Conservation (phyloP, 2,329 filamentous ascomycete species). For the Fusarium sp. region DNA sequence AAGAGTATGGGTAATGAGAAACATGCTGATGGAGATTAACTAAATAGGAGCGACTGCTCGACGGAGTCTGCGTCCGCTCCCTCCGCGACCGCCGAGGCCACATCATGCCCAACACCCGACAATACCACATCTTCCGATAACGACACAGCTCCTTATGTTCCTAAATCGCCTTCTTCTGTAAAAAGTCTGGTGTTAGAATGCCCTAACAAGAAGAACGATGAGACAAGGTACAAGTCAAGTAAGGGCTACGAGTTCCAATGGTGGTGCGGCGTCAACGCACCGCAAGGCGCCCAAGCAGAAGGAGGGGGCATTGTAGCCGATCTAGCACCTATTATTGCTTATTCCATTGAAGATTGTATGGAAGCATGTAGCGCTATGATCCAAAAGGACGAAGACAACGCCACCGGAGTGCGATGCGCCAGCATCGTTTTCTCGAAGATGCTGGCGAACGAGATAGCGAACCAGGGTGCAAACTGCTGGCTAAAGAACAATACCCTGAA, state of each 20-base stretch:
- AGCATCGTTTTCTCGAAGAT: conserved; percentile 28
- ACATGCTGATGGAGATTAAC: neutral
- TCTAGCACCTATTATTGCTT: conserved; percentile 10
- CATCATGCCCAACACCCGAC: conserved; percentile 15
- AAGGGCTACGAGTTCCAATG: conserved; percentile 35
- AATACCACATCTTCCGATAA: conserved; percentile 23
- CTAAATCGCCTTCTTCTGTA: conserved; percentile 16
- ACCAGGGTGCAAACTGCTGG: conserved; percentile 26
- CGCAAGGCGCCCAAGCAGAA: conserved; percentile 5
- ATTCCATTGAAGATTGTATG: conserved; percentile 31
- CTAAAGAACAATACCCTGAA: conserved; percentile 14
- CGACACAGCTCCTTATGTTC: conserved; percentile 25
- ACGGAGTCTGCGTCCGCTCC: conserved; percentile 9
- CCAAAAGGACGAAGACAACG: conserved; percentile 1
- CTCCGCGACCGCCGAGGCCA: conserved; percentile 16
- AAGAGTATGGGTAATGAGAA: accelerated
- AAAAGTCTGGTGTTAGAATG: too few relatives aligned
- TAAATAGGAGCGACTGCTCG: conserved; percentile 16
- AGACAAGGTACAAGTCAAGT: conserved; percentile 29
- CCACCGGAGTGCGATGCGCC: conserved; percentile 3
- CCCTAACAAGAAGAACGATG: conserved; percentile 10
- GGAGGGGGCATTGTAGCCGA: conserved; percentile 27
- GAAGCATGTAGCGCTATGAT: conserved; percentile 27
- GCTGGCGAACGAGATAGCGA: neutral
- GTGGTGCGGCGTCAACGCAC: conserved; percentile 35